phyloP scores from a whole-genome alignment of 2,329 filamentous ascomycete species.

The Ramularia collo-cygni region DNA sequence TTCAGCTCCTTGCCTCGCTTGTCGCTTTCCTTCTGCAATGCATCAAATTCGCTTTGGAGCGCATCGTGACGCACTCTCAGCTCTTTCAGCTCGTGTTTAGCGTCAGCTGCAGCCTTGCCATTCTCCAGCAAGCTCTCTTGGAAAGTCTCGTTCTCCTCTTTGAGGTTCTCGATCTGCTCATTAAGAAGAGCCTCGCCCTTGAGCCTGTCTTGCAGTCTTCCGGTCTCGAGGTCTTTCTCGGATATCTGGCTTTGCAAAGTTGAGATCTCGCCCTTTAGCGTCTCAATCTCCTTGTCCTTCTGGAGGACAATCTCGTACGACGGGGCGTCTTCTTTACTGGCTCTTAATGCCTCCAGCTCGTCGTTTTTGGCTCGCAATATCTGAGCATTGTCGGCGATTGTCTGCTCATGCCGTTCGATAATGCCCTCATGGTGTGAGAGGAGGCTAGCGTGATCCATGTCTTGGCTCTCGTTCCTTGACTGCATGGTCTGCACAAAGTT shows the following conservation, averaged over 20 bases:
- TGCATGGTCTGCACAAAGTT: constrained; percentile 14
- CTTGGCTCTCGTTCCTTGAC: constrained; percentile 8
- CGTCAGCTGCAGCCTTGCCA: constrained; percentile 24
- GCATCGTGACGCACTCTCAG: constrained; percentile 19
- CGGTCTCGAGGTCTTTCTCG: constrained; percentile 21
- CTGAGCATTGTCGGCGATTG: constrained; percentile 63
- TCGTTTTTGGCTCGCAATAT: constrained; percentile 77
- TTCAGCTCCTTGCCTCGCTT: constrained; percentile 17
- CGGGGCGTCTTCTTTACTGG: constrained; percentile 61
- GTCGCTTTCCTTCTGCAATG: constrained; percentile 19
- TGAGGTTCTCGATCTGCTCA: constrained; percentile 21
- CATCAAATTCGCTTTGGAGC: constrained; percentile 23
- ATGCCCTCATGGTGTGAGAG: constrained; percentile 18
- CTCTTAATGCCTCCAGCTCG: constrained; percentile 76
- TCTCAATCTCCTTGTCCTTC: constrained; percentile 57
- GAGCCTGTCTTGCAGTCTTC: constrained; percentile 17
- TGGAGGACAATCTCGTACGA: constrained; percentile 46
- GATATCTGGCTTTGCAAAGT: constrained; percentile 32
- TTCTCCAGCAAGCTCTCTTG: constrained; percentile 22
- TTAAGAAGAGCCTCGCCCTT: constrained; percentile 21
- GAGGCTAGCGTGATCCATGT: constrained; percentile 17
- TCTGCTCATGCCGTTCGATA: constrained; percentile 56
- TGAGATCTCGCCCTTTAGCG: constrained; percentile 58
- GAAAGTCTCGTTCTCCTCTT: constrained; percentile 20
- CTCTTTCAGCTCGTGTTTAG: constrained; percentile 26